Conservation (phyloP, 345 rosid species). For the Lumnitzera littorea region DNA sequence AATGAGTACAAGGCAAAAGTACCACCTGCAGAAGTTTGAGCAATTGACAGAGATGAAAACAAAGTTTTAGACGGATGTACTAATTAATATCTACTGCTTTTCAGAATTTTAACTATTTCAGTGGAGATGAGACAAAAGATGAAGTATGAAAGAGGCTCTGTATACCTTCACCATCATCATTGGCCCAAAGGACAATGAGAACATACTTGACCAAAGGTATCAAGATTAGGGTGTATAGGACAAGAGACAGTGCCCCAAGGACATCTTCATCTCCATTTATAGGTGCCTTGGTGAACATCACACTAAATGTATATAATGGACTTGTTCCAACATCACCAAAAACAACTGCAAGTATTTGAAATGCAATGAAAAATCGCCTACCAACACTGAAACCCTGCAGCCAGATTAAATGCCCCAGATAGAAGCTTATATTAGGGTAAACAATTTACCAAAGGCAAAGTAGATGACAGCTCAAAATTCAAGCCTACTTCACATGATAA, state of each 20-base stretch:
- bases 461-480: constrained; percentile 1
- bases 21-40: constrained; percentile 53
- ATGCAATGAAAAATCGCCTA: constrained; percentile 72
- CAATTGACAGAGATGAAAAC: neutral
- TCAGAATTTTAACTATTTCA: no score
- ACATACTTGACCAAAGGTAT: constrained; percentile 89
- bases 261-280: constrained; percentile 76
- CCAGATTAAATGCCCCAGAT: neutral
- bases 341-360: constrained; percentile 92
- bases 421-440: no score
- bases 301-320: constrained; percentile 90
- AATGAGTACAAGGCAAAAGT: constrained; percentile 95
- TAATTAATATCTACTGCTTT: no score
- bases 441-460: no score
- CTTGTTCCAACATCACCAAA: constrained; percentile 99
- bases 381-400: constrained; percentile 72
- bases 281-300: constrained; percentile 88
- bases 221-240: constrained; percentile 73
- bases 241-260: constrained; percentile 90
- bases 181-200: constrained; percentile 95
- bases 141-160: neutral
- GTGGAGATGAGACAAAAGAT: no score
- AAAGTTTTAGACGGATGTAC: no score
- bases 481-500: no score
- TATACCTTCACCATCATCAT: constrained; percentile 98